Conservation (phyloP, 2,329 filamentous ascomycete species). For the Zymoseptoria tritici region DNA sequence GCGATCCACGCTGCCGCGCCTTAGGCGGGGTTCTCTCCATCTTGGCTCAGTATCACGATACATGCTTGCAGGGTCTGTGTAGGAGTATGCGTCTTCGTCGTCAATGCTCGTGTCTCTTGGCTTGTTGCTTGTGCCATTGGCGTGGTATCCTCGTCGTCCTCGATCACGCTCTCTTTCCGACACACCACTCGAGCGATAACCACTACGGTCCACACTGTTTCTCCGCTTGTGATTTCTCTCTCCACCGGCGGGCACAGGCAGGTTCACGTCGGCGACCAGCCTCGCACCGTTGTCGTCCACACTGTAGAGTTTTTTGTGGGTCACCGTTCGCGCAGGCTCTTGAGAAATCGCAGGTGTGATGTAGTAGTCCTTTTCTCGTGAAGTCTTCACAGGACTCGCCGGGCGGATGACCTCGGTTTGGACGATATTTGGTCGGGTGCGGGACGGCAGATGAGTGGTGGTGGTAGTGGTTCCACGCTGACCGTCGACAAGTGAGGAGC, state of each 20-base stretch:
- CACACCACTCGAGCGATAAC: conserved; percentile 16
- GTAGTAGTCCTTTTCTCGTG: conserved; percentile 33
- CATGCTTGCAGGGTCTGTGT: conserved; percentile 45
- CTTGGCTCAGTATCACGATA: conserved; percentile 44
- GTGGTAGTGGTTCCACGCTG: conserved; percentile 26
- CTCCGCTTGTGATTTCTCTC: conserved; percentile 31
- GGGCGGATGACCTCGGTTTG: conserved; percentile 30
- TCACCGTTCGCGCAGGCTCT: conserved; percentile 20
- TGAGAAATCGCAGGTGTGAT: conserved; percentile 31
- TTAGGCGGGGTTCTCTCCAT: conserved; percentile 33
- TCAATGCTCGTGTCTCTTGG: conserved; percentile 25
- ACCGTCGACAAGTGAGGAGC: conserved; percentile 36
- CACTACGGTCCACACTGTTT: conserved; percentile 26
- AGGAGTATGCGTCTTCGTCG: conserved; percentile 42
- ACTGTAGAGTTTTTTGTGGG: conserved; percentile 44
- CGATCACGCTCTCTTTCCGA: conserved; percentile 19
- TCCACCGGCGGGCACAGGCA: conserved; percentile 32
- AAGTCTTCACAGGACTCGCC: conserved; percentile 35
- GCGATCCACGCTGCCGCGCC: conserved; percentile 40
- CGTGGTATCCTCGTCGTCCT: conserved; percentile 26
- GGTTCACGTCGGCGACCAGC: conserved; percentile 32
- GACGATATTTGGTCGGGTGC: conserved; percentile 29
- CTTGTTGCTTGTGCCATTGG: conserved; percentile 18
- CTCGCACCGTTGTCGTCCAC: conserved; percentile 40
- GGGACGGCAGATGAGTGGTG: conserved; percentile 22